phyloP scores from a whole-genome alignment of 75 land plant genomes.

The Selaginella moellendorffii region DNA sequence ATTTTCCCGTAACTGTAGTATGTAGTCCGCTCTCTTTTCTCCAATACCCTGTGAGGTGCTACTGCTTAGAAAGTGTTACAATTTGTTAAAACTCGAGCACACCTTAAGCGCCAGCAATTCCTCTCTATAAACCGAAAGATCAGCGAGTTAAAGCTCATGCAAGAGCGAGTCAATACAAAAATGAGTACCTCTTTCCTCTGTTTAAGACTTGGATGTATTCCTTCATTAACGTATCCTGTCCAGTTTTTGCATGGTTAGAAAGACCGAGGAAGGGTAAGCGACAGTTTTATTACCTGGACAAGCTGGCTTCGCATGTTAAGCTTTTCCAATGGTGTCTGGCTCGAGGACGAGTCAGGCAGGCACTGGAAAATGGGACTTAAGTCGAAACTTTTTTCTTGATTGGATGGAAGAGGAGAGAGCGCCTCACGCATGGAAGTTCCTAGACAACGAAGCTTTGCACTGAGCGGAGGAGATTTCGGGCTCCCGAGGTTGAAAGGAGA shows the following conservation, averaged over 20 bases:
- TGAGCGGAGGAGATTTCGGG: not conserved
- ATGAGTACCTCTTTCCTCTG: constrained; percentile 1
- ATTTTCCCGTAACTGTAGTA: not conserved
- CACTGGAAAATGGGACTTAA: too few species aligned
- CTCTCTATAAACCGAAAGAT: constrained; percentile 3
- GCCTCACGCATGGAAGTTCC: constrained; percentile 4
- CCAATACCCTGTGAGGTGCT: not conserved
- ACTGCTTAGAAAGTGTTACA: not conserved
- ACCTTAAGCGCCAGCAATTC: not conserved
- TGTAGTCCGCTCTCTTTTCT: constrained; percentile 1
- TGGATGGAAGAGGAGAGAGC: constrained; percentile 3
- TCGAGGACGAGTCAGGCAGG: not conserved
- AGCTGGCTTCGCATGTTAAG: not conserved
- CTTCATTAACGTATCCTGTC: constrained; percentile 3
- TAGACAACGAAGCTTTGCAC: not conserved
- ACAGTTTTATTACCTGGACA: not conserved
- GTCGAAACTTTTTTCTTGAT: too few species aligned
- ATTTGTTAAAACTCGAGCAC: not conserved
- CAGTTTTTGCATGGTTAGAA: not conserved
- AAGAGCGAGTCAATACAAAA: not conserved
- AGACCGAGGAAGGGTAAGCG: not conserved
- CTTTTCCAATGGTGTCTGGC: not conserved
- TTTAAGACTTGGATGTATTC: constrained; percentile 2
- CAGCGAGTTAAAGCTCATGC: too few species aligned
- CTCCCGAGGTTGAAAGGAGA: not conserved